Percentiles rank a stretch among this genome's conserved stretches.
Conservation (phyloP, 495 filamentous ascomycete species). For the Parachaetomium inaequale region DNA sequence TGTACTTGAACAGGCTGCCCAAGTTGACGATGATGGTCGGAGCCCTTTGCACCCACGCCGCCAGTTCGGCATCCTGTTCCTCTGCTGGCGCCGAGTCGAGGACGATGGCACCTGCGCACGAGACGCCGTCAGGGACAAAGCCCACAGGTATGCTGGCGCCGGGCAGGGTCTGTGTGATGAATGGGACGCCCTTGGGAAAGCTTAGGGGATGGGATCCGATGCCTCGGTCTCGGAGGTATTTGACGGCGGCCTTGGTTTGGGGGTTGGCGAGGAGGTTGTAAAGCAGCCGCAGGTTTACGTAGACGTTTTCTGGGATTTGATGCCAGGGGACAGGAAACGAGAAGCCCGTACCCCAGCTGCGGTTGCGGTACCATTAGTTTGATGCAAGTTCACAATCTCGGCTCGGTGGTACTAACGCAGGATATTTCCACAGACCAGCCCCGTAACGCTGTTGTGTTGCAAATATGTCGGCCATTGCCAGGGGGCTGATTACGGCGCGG, state of each 20-base stretch:
- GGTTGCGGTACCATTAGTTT: not conserved
- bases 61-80: not conserved
- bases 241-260: not conserved
- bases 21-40: not conserved
- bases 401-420: not conserved
- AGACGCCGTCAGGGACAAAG: not conserved
- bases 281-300: not conserved
- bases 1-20: not conserved
- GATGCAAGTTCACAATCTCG: not conserved
- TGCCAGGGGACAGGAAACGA: not conserved
- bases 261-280: not conserved
- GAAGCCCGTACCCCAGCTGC: not conserved
- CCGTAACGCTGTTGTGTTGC: not conserved
- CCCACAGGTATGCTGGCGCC: too few species aligned
- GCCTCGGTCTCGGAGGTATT: not conserved
- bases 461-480: not conserved
- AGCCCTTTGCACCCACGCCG: not conserved
- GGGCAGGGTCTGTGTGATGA: too few species aligned
- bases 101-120: not conserved
- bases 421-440: not conserved
- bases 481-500: not conserved
- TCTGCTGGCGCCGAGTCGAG: not conserved
- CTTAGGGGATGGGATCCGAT: not conserved
- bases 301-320: not conserved
- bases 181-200: too few species aligned